phyloP scores from a whole-genome alignment of 164 flowering plant genomes.

The Magnolia changhungtana region DNA sequence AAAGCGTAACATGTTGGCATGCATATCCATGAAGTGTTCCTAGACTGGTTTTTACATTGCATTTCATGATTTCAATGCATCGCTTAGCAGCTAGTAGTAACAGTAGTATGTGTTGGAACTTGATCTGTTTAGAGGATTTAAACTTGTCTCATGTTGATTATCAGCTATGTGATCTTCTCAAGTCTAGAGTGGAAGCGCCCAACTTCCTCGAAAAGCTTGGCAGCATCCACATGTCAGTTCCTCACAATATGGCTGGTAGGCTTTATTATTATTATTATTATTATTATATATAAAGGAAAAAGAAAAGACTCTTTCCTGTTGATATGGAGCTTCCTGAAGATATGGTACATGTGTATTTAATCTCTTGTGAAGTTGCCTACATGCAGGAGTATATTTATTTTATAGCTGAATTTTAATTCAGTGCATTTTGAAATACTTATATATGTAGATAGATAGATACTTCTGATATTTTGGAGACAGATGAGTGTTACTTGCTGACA shows the following conservation, averaged over 20 bases:
- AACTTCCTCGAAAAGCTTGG: slow-evolving; percentile 79
- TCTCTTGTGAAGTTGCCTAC: no score
- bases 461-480: background rate
- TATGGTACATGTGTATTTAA: no score
- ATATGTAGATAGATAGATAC: background rate
- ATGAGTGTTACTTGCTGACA: background rate
- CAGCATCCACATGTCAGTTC: slow-evolving; percentile 44
- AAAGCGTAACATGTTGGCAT: no score
- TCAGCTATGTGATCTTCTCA: slow-evolving; percentile 72
- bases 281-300: no score
- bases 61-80: no score
- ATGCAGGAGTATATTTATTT: background rate
- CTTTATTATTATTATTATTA: background rate
- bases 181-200: slow-evolving; percentile 70
- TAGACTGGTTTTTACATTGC: no score
- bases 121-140: background rate
- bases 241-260: slow-evolving; percentile 53
- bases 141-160: slow-evolving; percentile 11
- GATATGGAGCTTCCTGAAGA: no score
- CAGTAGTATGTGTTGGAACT: background rate
- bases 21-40: no score
- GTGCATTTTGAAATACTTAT: background rate
- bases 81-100: background rate
- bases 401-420: background rate
- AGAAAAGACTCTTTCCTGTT: no score